Evolutionary conservation across 495 filamentous ascomycete species (phyloP), one percentile per base, ranked within the genome.

Genomic region (Choiromyces venosus): DNA sequence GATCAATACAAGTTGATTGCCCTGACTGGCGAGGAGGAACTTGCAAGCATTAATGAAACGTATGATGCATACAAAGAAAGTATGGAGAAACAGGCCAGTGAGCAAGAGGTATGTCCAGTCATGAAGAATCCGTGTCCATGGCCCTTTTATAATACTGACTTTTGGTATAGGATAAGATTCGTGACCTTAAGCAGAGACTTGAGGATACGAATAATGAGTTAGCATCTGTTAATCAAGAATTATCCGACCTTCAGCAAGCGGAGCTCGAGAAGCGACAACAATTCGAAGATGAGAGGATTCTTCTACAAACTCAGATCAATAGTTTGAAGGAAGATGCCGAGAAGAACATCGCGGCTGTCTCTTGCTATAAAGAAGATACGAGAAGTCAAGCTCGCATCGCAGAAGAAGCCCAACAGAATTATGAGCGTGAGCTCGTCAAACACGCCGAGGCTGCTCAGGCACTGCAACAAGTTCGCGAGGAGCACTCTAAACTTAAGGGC

Each of bases 381-480:
- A 93, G 94, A 69, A 91, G 91, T 1, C 96, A 99, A 83, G 93
- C 94, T 35, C 90, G 93, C 36, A 99, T 99, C 80, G 91, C 96
- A 4, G 88, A 92, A 70, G 91, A 92, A 80, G 93, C 95, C 9
- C 96, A 98, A 81, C 90, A 96, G 76, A 93, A 94, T 74, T 99
- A 99, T 78, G 96, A 99, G 81, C 88, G 87, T 68, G 96, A 98
- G 78, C 86, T 98, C 1, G 88, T 97, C 78, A 96, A 94, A 82
- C 96, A 99, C 81, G 94, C 93, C 4, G 93, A 97, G 73, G 94
- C 96, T 21, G 92, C 94, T 1, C 92, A 93, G 83, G 86, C 88
- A 29, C 83, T 98, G 36, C 92, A 96, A 73, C 86, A 85, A 56
- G 84, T 96, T 67, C 91, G 96, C 52, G 85, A 83, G 12, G 93